These are phyloP conservation scores for Fraxinus albicans DNA, from an alignment of 305 asterid genomes.

Conservation along the genomic window DNA sequence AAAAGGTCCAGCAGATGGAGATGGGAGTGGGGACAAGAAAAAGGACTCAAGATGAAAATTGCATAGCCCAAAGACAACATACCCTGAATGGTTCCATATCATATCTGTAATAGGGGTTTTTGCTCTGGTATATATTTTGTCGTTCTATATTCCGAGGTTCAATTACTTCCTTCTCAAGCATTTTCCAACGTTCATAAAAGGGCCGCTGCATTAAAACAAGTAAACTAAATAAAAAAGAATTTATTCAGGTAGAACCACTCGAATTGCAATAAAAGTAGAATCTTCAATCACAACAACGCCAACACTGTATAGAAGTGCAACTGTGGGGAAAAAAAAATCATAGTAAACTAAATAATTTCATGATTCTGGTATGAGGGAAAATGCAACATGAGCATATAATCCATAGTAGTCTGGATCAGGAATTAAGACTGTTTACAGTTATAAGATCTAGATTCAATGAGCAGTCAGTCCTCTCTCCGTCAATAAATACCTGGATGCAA, in stretches of 20 bases:
- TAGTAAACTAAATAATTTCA: background rate
- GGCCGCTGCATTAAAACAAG: conserved; percentile 64
- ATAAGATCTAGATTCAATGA: background rate
- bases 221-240: conserved; percentile 10
- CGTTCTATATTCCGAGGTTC: conserved; percentile 87
- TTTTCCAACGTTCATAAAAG: conserved; percentile 88
- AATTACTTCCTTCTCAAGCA: conserved; percentile 92
- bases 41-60: conserved; percentile 25
- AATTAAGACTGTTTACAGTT: background rate
- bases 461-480: background rate
- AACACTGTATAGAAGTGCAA: background rate
- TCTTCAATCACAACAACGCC: background rate
- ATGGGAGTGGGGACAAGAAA: background rate
- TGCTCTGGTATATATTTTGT: conserved; percentile 61
- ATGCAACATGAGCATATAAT: background rate
- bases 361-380: background rate
- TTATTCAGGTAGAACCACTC: conserved; percentile 12
- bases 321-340: background rate
- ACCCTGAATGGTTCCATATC: conserved; percentile 98
- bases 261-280: background rate
- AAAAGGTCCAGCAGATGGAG: conserved; percentile 20
- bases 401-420: background rate
- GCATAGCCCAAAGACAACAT: conserved; percentile 24
- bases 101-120: conserved; percentile 74
- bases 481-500: background rate